Evolutionary conservation across 371 early-diverging fungal species (phyloP).

Genomic region (Mortierella sp.): DNA sequence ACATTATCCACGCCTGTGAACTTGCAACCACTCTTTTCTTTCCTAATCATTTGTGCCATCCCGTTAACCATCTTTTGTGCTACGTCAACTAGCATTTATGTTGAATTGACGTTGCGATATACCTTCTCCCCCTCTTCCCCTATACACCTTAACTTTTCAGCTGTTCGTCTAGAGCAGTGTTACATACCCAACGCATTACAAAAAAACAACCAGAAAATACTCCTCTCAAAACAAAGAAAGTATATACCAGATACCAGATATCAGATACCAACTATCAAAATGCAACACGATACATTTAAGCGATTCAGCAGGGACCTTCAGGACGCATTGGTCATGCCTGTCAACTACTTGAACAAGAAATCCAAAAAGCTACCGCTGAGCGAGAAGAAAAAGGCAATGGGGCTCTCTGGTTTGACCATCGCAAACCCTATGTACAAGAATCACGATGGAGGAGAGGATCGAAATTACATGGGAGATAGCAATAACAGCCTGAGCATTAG

Average conservation of each 20-base stretch:
- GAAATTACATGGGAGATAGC: neutral
- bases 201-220: neutral
- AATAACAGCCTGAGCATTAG: neutral
- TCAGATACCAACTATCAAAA: neutral
- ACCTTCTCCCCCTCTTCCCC: neutral
- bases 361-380: slow-evolving; percentile 15
- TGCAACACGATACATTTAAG: slow-evolving; percentile 48
- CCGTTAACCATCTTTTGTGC: neutral
- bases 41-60: neutral
- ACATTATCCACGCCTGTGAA: neutral
- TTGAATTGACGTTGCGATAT: neutral
- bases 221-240: neutral
- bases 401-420: slow-evolving; percentile 12
- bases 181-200: neutral
- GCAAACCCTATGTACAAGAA: neutral
- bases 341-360: slow-evolving; percentile 41
- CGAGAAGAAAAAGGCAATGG: slow-evolving; percentile 15
- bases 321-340: slow-evolving; percentile 31
- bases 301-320: slow-evolving; percentile 34
- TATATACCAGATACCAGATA: too few relatives aligned
- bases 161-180: neutral
- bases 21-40: neutral
- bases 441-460: neutral
- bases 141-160: neutral
- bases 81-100: neutral